These are phyloP conservation scores for Cystobasidium onofrii DNA, from an alignment of 768 basidiomycete genomes.

Conservation along the genomic window DNA sequence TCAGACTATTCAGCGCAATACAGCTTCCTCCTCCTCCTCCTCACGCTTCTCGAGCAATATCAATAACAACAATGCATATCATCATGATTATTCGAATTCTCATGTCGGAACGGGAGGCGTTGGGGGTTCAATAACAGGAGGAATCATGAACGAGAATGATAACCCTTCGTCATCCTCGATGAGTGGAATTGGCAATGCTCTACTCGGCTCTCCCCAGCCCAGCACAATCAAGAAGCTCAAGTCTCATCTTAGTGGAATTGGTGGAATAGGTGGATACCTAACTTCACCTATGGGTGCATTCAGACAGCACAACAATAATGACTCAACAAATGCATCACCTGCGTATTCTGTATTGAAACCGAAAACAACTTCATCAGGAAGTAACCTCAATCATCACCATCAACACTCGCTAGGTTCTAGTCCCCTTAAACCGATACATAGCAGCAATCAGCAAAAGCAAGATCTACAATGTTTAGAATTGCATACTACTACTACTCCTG, in stretches of 20 bases:
- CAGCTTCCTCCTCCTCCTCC: background rate
- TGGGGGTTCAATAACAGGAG: background rate
- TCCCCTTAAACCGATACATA: background rate
- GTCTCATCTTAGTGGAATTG: slow-evolving; percentile 18
- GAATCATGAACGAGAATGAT: background rate
- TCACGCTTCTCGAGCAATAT: background rate
- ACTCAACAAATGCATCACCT: background rate
- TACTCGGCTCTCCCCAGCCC: slow-evolving; percentile 15
- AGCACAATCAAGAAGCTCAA: slow-evolving; percentile 29
- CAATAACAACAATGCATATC: background rate
- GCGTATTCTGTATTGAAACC: background rate
- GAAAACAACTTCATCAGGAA: background rate
- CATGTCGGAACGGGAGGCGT: background rate
- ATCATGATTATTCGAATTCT: background rate
- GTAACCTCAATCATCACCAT: background rate
- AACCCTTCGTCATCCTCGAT: background rate
- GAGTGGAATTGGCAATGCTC: background rate
- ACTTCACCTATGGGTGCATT: slow-evolving; percentile 23
- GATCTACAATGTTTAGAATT: background rate
- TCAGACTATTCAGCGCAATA: slow-evolving; percentile 1
- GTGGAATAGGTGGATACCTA: slow-evolving; percentile 15
- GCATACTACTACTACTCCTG: background rate
- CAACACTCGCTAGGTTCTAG: background rate
- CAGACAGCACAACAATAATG: background rate
- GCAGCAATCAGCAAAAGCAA: background rate